These are phyloP conservation scores for Capsella rubella DNA, from an alignment of 441 rosid genomes.

Conservation along the genomic window DNA sequence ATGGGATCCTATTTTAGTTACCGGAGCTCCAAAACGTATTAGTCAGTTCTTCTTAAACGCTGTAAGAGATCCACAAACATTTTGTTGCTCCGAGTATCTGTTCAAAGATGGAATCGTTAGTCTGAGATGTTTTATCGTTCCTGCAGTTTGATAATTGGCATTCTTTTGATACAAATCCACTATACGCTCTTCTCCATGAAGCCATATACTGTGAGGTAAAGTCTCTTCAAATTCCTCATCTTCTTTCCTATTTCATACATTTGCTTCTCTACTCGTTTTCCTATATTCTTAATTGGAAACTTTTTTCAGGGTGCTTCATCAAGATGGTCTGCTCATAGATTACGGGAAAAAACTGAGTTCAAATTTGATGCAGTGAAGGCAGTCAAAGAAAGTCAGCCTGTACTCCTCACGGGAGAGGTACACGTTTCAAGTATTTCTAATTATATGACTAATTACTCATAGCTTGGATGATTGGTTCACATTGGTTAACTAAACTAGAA, in stretches of 20 bases:
- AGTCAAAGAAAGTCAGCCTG: conserved; percentile 67
- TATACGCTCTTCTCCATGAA: conserved; percentile 84
- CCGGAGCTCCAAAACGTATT: conserved; percentile 70
- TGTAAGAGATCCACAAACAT: conserved; percentile 50
- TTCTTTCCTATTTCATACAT: conserved; percentile 2
- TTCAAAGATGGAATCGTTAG: conserved; percentile 27
- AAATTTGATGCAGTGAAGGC: conserved; percentile 76
- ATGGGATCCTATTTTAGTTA: conserved; percentile 91
- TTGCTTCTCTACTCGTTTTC: conserved; percentile 2
- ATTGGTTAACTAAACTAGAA: conserved; percentile 1
- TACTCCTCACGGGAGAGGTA: conserved; percentile 94
- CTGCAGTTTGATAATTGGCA: conserved; percentile 81
- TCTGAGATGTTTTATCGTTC: conserved; percentile 27
- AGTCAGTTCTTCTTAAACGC: conserved; percentile 78
- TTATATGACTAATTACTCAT: background rate
- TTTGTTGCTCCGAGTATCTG: conserved; percentile 2
- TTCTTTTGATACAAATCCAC: conserved; percentile 83
- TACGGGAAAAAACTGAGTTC: conserved; percentile 53
- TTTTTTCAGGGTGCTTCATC: conserved; percentile 75
- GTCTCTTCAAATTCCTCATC: conserved; percentile 27
- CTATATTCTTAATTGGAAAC: background rate
- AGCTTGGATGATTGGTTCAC: conserved; percentile 10
- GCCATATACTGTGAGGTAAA: conserved; percentile 88
- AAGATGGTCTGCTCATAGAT: conserved; percentile 79
- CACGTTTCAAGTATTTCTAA: background rate